Percentiles rank a stretch among this genome's conserved stretches.
Conservation (phyloP, 805 yeast species). For the Barnettozyma vustinii region DNA sequence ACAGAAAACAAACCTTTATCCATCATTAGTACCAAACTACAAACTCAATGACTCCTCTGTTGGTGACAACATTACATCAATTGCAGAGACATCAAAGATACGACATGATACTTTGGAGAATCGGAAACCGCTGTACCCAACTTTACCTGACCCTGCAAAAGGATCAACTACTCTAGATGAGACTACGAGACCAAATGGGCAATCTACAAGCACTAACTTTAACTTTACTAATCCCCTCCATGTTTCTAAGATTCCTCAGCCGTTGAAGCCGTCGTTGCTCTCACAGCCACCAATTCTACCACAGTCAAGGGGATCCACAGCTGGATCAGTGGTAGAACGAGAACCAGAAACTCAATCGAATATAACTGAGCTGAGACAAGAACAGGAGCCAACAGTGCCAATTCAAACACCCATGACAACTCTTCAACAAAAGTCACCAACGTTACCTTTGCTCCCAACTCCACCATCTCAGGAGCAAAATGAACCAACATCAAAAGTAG, state of each 20-base stretch:
- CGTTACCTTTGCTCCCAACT: not conserved
- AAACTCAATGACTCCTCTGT: not conserved
- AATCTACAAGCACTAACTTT: slow-evolving; percentile 1
- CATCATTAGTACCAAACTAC: slow-evolving; percentile 7
- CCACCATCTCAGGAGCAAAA: not conserved
- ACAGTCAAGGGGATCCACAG: not conserved
- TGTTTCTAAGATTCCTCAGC: not conserved
- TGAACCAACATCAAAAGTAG: not conserved
- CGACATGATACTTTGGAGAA: not conserved
- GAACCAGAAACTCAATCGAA: not conserved
- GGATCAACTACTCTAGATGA: not conserved
- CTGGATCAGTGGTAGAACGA: not conserved
- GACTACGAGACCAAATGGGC: slow-evolving; percentile 3
- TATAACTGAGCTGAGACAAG: not conserved
- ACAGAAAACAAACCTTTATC: not conserved
- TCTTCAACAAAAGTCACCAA: not conserved
- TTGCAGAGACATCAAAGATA: not conserved
- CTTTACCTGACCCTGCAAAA: not conserved
- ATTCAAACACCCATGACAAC: not conserved
- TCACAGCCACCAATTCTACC: not conserved
- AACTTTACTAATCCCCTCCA: not conserved
- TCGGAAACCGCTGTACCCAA: slow-evolving; percentile 3
- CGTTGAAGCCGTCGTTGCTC: not conserved
- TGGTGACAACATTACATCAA: not conserved
- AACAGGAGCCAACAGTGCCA: not conserved